These are phyloP conservation scores for Stenocarpella maydis DNA, from an alignment of 2,329 filamentous ascomycete genomes.

Conservation along the genomic window DNA sequence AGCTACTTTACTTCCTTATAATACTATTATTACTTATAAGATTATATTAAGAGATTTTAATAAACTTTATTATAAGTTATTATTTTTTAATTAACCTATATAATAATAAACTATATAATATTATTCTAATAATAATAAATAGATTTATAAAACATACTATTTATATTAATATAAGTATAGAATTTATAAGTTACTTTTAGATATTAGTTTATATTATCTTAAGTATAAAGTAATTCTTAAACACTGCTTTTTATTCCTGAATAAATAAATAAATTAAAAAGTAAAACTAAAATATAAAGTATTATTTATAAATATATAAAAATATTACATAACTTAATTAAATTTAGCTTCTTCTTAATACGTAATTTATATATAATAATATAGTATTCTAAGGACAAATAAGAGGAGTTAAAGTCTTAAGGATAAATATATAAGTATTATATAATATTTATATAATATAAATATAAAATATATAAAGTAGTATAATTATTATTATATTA, in stretches of 20 bases:
- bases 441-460: background rate
- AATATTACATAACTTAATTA: background rate
- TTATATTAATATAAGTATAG: background rate
- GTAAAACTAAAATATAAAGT: background rate
- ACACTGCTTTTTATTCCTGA: background rate
- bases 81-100: background rate
- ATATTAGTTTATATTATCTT: conserved; percentile 18
- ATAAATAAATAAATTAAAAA: background rate
- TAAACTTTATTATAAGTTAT: conserved; percentile 9
- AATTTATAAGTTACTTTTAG: conserved; percentile 10
- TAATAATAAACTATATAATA: background rate
- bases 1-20: background rate
- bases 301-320: background rate
- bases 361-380: background rate
- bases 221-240: background rate
- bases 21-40: background rate
- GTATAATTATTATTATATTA: background rate
- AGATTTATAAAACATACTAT: background rate
- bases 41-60: conserved; percentile 1
- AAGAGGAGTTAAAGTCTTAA: background rate
- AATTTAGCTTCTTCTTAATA: background rate
- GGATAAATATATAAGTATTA: background rate
- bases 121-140: conserved; percentile 14
- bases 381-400: background rate
- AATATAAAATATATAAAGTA: background rate